A percentile compares a stretch with the other conserved stretches of the same genome.
Conservation (phyloP, 1,284 basidiomycete species). For the Leccinum pachyderme region DNA sequence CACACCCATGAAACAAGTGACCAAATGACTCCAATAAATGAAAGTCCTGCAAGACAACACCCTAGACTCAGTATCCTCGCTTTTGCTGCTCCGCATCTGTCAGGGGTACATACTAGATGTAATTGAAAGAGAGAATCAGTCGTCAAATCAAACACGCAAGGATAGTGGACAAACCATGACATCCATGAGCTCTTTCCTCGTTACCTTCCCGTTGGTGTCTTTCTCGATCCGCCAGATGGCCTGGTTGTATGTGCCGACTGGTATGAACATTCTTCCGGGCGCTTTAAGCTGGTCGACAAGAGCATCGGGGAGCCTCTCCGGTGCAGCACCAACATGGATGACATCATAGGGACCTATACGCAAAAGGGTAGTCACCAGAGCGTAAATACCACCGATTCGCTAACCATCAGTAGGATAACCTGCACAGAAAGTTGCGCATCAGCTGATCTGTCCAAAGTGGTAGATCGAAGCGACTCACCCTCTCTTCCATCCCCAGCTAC, state of each 20-base stretch:
- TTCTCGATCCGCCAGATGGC: slow-evolving; percentile 81
- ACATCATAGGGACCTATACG: slow-evolving; percentile 73
- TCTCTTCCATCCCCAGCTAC: slow-evolving; percentile 80
- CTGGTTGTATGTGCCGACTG: slow-evolving; percentile 71
- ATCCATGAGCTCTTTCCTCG: slow-evolving; percentile 69
- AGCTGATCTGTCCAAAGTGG: neutral
- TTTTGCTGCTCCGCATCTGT: slow-evolving; percentile 28
- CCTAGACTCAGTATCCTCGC: slow-evolving; percentile 19
- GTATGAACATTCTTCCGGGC: slow-evolving; percentile 93
- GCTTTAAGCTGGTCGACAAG: slow-evolving; percentile 80
- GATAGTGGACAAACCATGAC: slow-evolving; percentile 56
- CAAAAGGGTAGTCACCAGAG: neutral
- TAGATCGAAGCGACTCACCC: slow-evolving; percentile 41
- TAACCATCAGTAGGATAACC: slow-evolving; percentile 33
- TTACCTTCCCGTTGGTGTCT: slow-evolving; percentile 68
- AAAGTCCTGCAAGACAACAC: neutral
- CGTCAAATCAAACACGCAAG: slow-evolving; percentile 15
- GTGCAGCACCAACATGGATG: slow-evolving; percentile 95
- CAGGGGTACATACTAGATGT: slow-evolving; percentile 28
- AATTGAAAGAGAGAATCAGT: slow-evolving; percentile 5
- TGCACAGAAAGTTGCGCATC: slow-evolving; percentile 2
- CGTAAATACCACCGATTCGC: neutral
- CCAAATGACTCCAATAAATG: neutral
- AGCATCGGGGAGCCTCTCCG: slow-evolving; percentile 69
- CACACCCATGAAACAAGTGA: no score